phyloP scores from a whole-genome alignment of 176 grass and related monocot genomes.

The Musa troglodytarum region DNA sequence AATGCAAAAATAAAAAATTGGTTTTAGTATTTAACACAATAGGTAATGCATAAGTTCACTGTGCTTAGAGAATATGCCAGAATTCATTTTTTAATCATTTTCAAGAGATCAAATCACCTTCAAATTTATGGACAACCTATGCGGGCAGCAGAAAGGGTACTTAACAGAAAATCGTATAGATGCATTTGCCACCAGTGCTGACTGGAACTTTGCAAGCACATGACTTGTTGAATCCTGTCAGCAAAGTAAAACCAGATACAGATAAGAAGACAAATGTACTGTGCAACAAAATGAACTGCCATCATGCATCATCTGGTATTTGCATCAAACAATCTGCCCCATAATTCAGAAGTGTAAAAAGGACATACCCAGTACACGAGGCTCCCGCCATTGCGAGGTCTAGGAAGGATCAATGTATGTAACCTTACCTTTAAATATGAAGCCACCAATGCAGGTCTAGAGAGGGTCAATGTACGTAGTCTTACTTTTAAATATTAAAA shows the following conservation, averaged over 20 bases:
- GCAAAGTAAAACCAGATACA: neutral
- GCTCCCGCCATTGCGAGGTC: too few relatives aligned
- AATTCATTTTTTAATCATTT: neutral
- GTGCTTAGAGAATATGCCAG: neutral
- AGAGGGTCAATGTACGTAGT: too few relatives aligned
- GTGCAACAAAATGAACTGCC: too few relatives aligned
- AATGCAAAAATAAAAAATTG: neutral
- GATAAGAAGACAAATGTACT: neutral
- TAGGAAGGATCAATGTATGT: too few relatives aligned
- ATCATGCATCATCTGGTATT: neutral
- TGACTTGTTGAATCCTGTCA: slow-evolving; percentile 1
- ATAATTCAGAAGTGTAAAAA: too few relatives aligned
- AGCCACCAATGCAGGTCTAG: too few relatives aligned
- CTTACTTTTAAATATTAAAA: too few relatives aligned
- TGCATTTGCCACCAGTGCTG: neutral
- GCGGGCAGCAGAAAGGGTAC: neutral
- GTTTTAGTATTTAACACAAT: neutral
- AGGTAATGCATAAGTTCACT: neutral
- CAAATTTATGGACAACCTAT: neutral
- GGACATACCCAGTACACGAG: too few relatives aligned
- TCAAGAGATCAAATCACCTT: slow-evolving; percentile 14
- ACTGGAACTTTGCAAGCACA: neutral
- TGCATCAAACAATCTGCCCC: neutral
- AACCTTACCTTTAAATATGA: too few relatives aligned
- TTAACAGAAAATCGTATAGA: neutral